Conservation (phyloP, 192 early-diverging fungal species). For the Paraglomus occultum region DNA sequence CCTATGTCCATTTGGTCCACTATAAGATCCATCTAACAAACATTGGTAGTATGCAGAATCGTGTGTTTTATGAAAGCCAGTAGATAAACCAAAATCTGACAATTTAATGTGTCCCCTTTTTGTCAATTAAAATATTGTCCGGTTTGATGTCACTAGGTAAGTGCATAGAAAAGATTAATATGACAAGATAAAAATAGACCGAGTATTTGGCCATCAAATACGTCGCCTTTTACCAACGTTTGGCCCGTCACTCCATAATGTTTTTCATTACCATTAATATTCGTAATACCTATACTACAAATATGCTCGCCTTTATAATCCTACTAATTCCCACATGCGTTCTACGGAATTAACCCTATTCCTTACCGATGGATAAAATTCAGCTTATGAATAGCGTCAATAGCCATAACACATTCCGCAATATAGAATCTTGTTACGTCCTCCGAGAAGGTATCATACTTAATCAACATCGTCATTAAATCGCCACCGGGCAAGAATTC, state of each 20-base stretch:
- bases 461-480: constrained; percentile 99
- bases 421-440: constrained; percentile 99
- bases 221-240: neutral
- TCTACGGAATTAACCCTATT: neutral
- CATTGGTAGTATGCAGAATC: constrained; percentile 94
- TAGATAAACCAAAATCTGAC: constrained; percentile 99
- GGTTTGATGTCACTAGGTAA: constrained; percentile 73
- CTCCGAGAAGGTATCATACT: constrained; percentile 96
- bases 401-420: constrained; percentile 92
- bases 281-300: neutral
- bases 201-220: neutral
- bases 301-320: neutral
- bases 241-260: neutral
- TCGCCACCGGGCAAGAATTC: constrained; percentile 99
- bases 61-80: constrained; percentile 99
- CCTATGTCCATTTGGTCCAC: constrained; percentile 42
- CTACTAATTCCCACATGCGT: neutral
- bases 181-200: neutral
- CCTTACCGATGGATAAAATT: constrained; percentile 92
- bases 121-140: constrained; percentile 92
- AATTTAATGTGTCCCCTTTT: constrained; percentile 99
- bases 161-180: neutral
- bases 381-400: constrained; percentile 90
- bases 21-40: constrained; percentile 66
- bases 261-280: neutral